Percentiles rank a stretch among this genome's conserved stretches.
Evolutionary conservation across 345 rosid genomes (phyloP).

Genomic region (Populus davidiana): DNA sequence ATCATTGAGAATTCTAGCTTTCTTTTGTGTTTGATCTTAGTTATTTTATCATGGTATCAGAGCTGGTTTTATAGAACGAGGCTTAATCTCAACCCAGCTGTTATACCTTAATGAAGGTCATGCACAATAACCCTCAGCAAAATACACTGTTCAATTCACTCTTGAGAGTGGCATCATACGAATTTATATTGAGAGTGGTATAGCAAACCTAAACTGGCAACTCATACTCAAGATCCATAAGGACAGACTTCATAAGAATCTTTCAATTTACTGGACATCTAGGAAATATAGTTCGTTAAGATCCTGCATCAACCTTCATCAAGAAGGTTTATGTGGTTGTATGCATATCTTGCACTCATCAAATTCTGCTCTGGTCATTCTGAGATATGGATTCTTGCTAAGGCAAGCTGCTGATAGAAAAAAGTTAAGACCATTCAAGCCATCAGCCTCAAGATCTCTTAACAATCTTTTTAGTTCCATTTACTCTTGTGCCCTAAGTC

Average conservation of each 20-base stretch:
- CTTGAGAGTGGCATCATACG: constrained; percentile 74
- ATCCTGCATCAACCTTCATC: constrained; percentile 88
- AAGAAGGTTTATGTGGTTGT: constrained; percentile 75
- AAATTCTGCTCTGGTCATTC: constrained; percentile 58
- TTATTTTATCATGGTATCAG: too few species aligned
- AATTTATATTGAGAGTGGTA: constrained; percentile 61
- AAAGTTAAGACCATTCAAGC: neutral
- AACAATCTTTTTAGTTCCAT: neutral
- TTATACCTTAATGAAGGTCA: constrained; percentile 6
- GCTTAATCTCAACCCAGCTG: neutral
- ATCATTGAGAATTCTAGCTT: too few species aligned
- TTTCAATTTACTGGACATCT: constrained; percentile 77
- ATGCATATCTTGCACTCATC: constrained; percentile 92
- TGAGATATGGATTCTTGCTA: neutral
- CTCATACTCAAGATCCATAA: constrained; percentile 78
- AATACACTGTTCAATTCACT: constrained; percentile 73
- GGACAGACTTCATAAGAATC: constrained; percentile 86
- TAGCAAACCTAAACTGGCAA: constrained; percentile 82
- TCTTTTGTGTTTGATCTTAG: too few species aligned
- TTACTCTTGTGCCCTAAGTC: too few species aligned
- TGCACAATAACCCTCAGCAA: constrained; percentile 84
- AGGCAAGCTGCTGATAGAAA: neutral
- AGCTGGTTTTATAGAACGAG: too few species aligned
- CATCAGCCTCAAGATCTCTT: neutral
- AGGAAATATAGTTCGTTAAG: constrained; percentile 68